Percentiles rank a stretch among this genome's conserved stretches.
Conservation (phyloP, 768 basidiomycete genomes). For the Collybia sp. region DNA sequence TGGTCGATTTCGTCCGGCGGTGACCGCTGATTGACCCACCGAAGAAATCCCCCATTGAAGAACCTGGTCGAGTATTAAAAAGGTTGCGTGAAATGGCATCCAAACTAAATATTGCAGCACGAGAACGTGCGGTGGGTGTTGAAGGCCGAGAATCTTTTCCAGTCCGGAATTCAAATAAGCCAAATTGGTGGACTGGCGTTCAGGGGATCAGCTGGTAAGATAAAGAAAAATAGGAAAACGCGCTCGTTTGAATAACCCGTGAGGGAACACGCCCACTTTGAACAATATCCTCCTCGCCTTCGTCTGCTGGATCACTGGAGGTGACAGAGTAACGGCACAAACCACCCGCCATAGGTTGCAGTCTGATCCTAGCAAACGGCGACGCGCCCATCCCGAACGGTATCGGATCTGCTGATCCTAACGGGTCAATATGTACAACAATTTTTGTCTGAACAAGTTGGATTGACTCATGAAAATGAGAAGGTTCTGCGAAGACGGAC, state of each 20-base stretch:
- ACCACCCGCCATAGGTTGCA: slow-evolving; percentile 82
- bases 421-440: slow-evolving; percentile 79
- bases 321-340: slow-evolving; percentile 75
- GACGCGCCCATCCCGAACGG: slow-evolving; percentile 66
- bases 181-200: slow-evolving; percentile 74
- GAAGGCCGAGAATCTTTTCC: slow-evolving; percentile 70
- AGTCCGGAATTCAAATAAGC: slow-evolving; percentile 84
- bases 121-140: slow-evolving; percentile 78
- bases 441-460: slow-evolving; percentile 67
- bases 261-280: slow-evolving; percentile 70
- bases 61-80: slow-evolving; percentile 68
- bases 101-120: slow-evolving; percentile 83
- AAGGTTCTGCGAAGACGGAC: slow-evolving; percentile 30
- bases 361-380: slow-evolving; percentile 75
- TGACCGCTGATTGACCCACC: slow-evolving; percentile 66
- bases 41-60: slow-evolving; percentile 71
- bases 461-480: slow-evolving; percentile 4
- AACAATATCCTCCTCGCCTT: slow-evolving; percentile 78
- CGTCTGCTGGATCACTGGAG: slow-evolving; percentile 70
- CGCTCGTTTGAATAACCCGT: slow-evolving; percentile 80
- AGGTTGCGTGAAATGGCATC: slow-evolving; percentile 89
- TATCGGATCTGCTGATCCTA: slow-evolving; percentile 71
- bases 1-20: slow-evolving; percentile 63
- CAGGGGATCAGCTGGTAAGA: slow-evolving; percentile 3
- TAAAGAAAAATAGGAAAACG: slow-evolving; percentile 18